Percentiles rank a stretch among this genome's conserved stretches.
Evolutionary conservation across 257 asterid genomes (phyloP).

Genomic region (Lavandula angustifolia): DNA sequence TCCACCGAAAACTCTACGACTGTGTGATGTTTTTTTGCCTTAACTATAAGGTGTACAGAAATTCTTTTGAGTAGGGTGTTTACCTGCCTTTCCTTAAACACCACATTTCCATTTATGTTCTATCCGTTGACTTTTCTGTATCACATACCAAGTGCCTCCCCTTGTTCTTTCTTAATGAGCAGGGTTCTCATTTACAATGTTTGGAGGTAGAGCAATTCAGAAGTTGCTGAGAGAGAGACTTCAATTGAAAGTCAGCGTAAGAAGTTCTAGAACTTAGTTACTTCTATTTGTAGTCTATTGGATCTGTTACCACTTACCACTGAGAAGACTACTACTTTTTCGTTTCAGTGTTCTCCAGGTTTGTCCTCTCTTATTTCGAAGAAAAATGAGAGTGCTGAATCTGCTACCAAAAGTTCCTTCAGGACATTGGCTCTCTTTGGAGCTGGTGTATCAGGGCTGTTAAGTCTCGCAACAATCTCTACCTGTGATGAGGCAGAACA

Average conservation of each 20-base stretch:
- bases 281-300: slow-evolving; percentile 10
- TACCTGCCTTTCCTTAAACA: no score
- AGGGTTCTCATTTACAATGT: slow-evolving; percentile 47
- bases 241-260: slow-evolving; percentile 46
- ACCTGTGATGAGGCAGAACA: slow-evolving; percentile 85
- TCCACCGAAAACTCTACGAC: not conserved
- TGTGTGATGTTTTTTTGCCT: not conserved
- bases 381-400: slow-evolving; percentile 45
- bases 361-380: slow-evolving; percentile 40
- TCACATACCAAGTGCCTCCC: slow-evolving; percentile 16
- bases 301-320: not conserved
- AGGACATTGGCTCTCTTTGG: slow-evolving; percentile 48
- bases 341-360: slow-evolving; percentile 43
- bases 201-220: slow-evolving; percentile 54
- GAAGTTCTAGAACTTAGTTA: slow-evolving; percentile 2
- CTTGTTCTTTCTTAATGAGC: slow-evolving; percentile 26
- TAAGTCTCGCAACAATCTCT: slow-evolving; percentile 68
- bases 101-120: slow-evolving; percentile 11
- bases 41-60: not conserved
- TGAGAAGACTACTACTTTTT: not conserved
- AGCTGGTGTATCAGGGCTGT: slow-evolving; percentile 63
- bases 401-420: slow-evolving; percentile 48
- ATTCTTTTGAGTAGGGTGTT: no score
- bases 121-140: not conserved
- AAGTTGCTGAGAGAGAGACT: slow-evolving; percentile 50